phyloP scores from a whole-genome alignment of 1,284 basidiomycete genomes.

The Sanghuangporus weigelae region DNA sequence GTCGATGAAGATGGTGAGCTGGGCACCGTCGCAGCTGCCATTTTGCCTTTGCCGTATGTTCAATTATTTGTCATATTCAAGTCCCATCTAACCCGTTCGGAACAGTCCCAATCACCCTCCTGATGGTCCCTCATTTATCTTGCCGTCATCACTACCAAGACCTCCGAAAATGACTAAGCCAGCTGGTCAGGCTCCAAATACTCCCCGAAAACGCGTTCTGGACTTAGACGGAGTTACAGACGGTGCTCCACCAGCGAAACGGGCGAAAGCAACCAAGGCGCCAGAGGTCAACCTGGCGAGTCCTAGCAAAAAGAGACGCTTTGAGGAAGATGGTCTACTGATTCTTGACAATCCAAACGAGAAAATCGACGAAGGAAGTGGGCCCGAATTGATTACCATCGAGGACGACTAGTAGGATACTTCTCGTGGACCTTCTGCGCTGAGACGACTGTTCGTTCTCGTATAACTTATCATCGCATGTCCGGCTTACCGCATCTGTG shows the following conservation, averaged over 20 bases:
- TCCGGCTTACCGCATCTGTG: neutral
- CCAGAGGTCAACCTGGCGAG: conserved; percentile 30
- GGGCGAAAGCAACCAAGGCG: conserved; percentile 30
- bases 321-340: conserved; percentile 71
- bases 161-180: conserved; percentile 46
- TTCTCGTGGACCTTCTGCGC: no score
- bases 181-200: conserved; percentile 33
- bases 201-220: conserved; percentile 43
- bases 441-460: no score
- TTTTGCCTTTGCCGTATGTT: conserved; percentile 69
- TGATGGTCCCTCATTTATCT: conserved; percentile 46
- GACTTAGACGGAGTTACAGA: conserved; percentile 47
- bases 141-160: conserved; percentile 56
- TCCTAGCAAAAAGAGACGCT: conserved; percentile 54
- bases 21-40: conserved; percentile 67
- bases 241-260: conserved; percentile 53
- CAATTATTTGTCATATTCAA: conserved; percentile 6
- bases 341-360: conserved; percentile 57
- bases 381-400: conserved; percentile 21
- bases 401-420: conserved; percentile 2
- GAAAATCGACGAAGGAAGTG: conserved; percentile 43
- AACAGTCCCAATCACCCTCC: conserved; percentile 46
- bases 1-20: conserved; percentile 84
- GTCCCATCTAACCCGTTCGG: neutral
- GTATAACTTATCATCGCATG: no score